phyloP scores from a whole-genome alignment of 23 red algal species.

The Gracilaria domingensis region DNA sequence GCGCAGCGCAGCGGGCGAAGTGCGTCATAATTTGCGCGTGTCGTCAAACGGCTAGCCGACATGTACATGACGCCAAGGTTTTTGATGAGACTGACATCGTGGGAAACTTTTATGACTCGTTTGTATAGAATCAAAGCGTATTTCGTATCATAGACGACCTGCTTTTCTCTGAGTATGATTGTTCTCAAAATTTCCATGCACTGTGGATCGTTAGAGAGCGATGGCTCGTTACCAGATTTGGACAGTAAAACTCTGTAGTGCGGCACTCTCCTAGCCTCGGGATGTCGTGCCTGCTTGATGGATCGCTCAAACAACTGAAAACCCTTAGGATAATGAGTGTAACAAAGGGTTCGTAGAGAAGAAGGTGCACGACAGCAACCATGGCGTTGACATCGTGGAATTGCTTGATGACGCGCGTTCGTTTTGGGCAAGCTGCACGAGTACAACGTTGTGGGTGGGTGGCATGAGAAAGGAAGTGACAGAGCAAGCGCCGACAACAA shows the following conservation, averaged over 20 bases:
- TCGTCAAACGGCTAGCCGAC: too few species aligned
- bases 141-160: neutral
- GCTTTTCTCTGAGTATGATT: neutral
- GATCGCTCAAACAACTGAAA: conserved; percentile 16
- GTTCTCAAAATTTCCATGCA: neutral
- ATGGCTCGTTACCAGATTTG: conserved; percentile 8
- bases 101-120: neutral
- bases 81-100: conserved; percentile 25
- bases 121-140: conserved; percentile 20
- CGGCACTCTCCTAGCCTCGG: neutral
- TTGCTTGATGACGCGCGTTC: conserved; percentile 1
- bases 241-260: neutral
- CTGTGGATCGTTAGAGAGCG: neutral
- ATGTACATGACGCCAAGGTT: conserved; percentile 21
- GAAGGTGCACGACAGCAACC: conserved; percentile 10
- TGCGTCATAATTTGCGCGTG: too few species aligned
- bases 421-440: neutral
- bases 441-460: neutral
- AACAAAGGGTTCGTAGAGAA: neutral
- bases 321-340: neutral
- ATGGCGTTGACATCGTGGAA: conserved; percentile 17
- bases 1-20: too few species aligned
- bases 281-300: conserved; percentile 10
- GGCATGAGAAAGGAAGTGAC: neutral
- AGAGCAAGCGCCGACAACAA: neutral